phyloP scores from a whole-genome alignment of 1,284 basidiomycete genomes.

The Pascua guehoae region DNA sequence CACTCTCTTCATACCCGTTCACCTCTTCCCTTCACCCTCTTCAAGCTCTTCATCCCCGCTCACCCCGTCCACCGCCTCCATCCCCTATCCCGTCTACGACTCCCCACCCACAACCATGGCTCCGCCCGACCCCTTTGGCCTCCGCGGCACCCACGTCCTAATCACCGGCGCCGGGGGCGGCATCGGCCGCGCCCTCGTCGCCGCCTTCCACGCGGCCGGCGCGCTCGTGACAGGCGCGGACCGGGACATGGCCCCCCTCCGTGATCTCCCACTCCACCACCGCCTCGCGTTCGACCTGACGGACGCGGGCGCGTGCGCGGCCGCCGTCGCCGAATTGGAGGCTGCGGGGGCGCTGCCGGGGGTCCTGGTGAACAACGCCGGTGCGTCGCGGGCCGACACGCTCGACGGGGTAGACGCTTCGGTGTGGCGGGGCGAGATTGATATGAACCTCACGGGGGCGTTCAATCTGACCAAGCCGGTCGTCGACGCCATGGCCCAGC shows the following conservation, averaged over 20 bases:
- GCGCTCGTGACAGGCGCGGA: not conserved
- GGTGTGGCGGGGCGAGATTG: not conserved
- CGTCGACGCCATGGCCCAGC: not conserved
- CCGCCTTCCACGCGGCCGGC: not conserved
- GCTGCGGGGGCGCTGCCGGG: not conserved
- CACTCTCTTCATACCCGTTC: no score
- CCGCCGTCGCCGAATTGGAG: not conserved
- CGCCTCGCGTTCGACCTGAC: not conserved
- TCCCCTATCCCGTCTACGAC: no score
- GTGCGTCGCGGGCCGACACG: conserved; percentile 1
- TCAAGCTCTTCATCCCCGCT: no score
- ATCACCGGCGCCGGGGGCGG: conserved; percentile 1
- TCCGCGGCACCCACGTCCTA: not conserved
- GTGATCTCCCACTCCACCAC: not conserved
- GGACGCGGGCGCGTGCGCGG: not conserved
- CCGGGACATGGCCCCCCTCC: not conserved
- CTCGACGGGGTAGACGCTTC: not conserved
- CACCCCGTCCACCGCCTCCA: no score
- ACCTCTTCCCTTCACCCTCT: no score
- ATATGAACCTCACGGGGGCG: not conserved
- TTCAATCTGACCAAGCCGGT: not conserved
- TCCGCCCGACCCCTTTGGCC: not conserved
- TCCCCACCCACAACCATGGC: not conserved
- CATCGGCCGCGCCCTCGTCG: conserved; percentile 1
- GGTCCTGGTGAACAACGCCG: conserved; percentile 3